Base-by-base conservation (phyloP, 2,329 filamentous ascomycete species). In the Coniochaeta sp. region DNA sequence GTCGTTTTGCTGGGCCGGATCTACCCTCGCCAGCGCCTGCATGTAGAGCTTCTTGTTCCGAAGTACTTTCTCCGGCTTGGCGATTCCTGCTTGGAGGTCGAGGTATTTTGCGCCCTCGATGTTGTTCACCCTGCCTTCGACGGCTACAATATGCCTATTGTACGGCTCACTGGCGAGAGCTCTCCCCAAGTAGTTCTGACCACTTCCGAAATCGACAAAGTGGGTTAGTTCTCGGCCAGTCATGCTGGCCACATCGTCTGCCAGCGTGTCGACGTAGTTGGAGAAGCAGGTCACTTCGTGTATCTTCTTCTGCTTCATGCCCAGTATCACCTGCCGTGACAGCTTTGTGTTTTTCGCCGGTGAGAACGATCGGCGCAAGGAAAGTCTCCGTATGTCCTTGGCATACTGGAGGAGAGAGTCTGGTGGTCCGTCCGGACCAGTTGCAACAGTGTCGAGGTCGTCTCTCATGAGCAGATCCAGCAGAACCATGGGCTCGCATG, bases 231-330 rank as follows among this genome's bases (percentile, higher is more conserved):
- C 69, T 47, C 74, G 69, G 0, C 74, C 72, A 38, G 85, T 78
- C 1, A 80, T 71, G 2, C 72, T 64, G 3, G 80, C 76, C 22
- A 96, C 77, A 26, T 79, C 76, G 51, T 71, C 68, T 0, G 80
- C 75, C 9, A 86, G 71, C 3, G 70, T 63, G 48, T 89, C 79
- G 50, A 97, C 81, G 61, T 92, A 97, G 56, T 81, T 80, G n/a
- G 92, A 87, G 63, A 97, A 96, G 63, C 94, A 84, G 54, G 84
- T 81, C 28, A 97, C 94, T 71, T 99, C 94, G 63, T 99, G 94
- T 1, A 89, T 78, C 69, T 99, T 99, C 67, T 99, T 99, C 16
- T 87, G 82, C 56, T 90, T 95, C 94, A 99, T 99, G 4, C 94
- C 94, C 13, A 95, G 80, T 0, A 88, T 81, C 14, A 96, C 81